Evolutionary conservation across 768 basidiomycete species (phyloP).

Genomic region (Tricholoma hemisulphureum): DNA sequence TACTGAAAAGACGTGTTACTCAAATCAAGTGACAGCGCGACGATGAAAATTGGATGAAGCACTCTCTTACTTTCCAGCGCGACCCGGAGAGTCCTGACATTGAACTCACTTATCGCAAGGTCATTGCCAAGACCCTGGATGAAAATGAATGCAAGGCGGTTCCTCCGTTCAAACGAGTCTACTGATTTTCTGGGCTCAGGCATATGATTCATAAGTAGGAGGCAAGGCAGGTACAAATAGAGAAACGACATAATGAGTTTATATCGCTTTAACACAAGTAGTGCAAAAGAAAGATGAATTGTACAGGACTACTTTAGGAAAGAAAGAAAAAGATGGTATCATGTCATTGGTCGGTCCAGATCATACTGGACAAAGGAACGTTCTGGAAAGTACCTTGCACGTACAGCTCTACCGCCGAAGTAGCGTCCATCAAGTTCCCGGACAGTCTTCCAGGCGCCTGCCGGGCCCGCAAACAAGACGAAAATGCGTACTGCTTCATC

Average conservation of each 20-base stretch:
- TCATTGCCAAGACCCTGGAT: constrained; percentile 85
- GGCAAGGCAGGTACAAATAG: not conserved
- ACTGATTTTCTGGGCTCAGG: constrained; percentile 43
- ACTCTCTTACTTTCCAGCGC: constrained; percentile 90
- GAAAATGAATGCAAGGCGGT: constrained; percentile 96
- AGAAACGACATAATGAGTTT: not conserved
- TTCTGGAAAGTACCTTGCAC: constrained; percentile 82
- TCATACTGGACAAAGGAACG: constrained; percentile 45
- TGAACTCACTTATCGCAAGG: constrained; percentile 83
- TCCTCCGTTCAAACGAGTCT: constrained; percentile 97
- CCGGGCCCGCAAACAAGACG: constrained; percentile 86
- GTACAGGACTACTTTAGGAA: too few species aligned
- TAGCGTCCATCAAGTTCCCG: constrained; percentile 90
- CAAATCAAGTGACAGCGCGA: constrained; percentile 60
- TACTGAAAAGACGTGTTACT: not conserved
- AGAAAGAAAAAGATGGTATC: not conserved
- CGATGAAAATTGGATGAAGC: constrained; percentile 93
- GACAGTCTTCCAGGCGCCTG: constrained; percentile 94
- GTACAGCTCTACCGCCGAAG: constrained; percentile 83
- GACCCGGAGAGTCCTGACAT: constrained; percentile 78
- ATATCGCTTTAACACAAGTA: not conserved
- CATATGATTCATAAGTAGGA: not conserved
- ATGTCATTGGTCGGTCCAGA: constrained; percentile 46
- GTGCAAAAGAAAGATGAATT: constrained; percentile 8
- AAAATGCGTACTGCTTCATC: constrained; percentile 92